Base-by-base conservation (phyloP, 495 filamentous ascomycete genomes). In the Neurospora tetraspora region DNA sequence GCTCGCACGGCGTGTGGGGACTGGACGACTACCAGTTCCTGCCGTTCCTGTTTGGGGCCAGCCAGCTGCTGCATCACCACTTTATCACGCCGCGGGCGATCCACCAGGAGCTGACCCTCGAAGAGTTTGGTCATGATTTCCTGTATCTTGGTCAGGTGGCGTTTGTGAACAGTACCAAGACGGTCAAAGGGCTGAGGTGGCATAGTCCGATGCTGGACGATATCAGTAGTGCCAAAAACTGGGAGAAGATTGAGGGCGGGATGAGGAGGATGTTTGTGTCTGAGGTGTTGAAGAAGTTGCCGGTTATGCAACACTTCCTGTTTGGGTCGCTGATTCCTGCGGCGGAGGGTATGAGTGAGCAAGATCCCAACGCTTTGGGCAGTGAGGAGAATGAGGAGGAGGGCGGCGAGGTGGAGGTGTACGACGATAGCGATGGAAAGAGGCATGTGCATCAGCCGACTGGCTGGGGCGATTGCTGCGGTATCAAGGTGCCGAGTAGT, bases 131-230 rank as follows among this genome's bases (percentile, higher is more conserved):
- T 4, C 83, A 87, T 72, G 92, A 94, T 69, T 97, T 90, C 77
- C 81, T 98, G 70, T 99, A 99, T 77, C 87, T 98, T 2, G 91
- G 93, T 70, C 95, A 98, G 82, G 93, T 99, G 38, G 87, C 89
- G 38, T 98, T 96, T 83, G 94, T 98, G 68, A 97, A 97, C 81
- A 91, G 89, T 76, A 94, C 96, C 69, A 99, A 99, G 86, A 97
- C 92, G 2, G 96, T 98, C 53, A 93, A 96, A 74, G 95, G 95
- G 11, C 83, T 99, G 74, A 88, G 96, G 65, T 99, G 96, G 96
- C 96, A 98, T 78, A 94, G 92, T 76, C 96, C 96, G 2, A 98
- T 99, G 96, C 86, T 99, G 40, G 96, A 99, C 78, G 96, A 99
- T 79, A 98, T 99, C 72, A 94, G 91, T 3, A 90, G 91, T n/a